A percentile compares a stretch with the other conserved stretches of the same genome.
phyloP scores from a whole-genome alignment of 2,329 filamentous ascomycete species.

The Pestalotiopsis sp. region DNA sequence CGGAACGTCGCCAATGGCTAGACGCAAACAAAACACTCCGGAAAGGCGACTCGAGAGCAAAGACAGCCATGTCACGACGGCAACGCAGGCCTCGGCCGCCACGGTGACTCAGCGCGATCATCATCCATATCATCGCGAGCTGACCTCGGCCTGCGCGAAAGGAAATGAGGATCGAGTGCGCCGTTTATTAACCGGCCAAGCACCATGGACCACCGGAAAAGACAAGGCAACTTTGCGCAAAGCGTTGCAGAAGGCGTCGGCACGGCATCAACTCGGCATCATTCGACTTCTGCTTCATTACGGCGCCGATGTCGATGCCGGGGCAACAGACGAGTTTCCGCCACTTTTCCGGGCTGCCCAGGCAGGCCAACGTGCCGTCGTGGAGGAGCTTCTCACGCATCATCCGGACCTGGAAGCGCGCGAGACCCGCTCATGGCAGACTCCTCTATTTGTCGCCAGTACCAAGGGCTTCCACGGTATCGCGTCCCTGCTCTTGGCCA shows the following conservation, averaged over 20 bases:
- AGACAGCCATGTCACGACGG: slow-evolving; percentile 34
- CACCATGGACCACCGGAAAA: slow-evolving; percentile 30
- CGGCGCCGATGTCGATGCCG: slow-evolving; percentile 37
- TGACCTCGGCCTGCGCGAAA: slow-evolving; percentile 36
- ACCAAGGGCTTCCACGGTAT: slow-evolving; percentile 34
- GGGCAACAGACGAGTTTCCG: slow-evolving; percentile 33
- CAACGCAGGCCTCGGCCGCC: slow-evolving; percentile 11
- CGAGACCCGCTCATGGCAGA: slow-evolving; percentile 31
- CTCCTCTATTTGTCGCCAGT: slow-evolving; percentile 36
- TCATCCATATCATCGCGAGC: slow-evolving; percentile 30
- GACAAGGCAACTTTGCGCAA: slow-evolving; percentile 38
- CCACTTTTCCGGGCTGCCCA: slow-evolving; percentile 39
- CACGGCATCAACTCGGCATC: slow-evolving; percentile 35
- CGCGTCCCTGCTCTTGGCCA: slow-evolving; percentile 30
- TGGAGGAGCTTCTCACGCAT: slow-evolving; percentile 32
- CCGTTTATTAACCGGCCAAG: slow-evolving; percentile 35
- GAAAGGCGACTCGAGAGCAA: slow-evolving; percentile 11
- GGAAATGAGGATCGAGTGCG: slow-evolving; percentile 37
- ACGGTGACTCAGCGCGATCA: slow-evolving; percentile 31
- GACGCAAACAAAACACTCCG: slow-evolving; percentile 4
- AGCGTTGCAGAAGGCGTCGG: slow-evolving; percentile 36
- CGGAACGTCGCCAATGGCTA: slow-evolving; percentile 9
- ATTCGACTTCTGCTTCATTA: slow-evolving; percentile 37
- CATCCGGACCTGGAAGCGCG: slow-evolving; percentile 34
- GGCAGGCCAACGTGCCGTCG: slow-evolving; percentile 33